Conservation (phyloP, 2,329 filamentous ascomycete species). For the Lachnellula occidentalis region DNA sequence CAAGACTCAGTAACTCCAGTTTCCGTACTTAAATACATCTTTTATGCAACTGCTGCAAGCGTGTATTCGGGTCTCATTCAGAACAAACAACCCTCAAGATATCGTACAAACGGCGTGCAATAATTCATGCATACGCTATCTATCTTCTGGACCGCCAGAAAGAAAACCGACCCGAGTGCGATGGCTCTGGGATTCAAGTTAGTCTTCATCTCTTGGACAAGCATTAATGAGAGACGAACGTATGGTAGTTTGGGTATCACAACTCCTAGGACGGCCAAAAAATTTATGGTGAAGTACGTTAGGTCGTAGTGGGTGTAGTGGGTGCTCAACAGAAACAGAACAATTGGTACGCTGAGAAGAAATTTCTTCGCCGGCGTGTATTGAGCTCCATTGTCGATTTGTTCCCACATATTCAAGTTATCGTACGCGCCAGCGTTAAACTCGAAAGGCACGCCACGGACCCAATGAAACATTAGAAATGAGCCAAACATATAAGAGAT, state of each 20-base stretch:
- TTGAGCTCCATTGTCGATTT: constrained; percentile 98
- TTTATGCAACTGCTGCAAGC: constrained; percentile 20
- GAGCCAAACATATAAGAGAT: constrained; percentile 99
- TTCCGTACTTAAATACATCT: constrained; percentile 28
- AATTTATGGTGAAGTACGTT: constrained; percentile 96
- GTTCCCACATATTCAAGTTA: constrained; percentile 99
- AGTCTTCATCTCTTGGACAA: constrained; percentile 3
- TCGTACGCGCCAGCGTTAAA: constrained; percentile 98
- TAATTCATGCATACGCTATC: constrained; percentile 23
- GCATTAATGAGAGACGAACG: constrained; percentile 50
- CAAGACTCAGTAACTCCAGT: constrained; percentile 25
- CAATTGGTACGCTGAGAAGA: constrained; percentile 85
- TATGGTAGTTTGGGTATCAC: constrained; percentile 95
- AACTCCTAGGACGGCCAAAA: constrained; percentile 83
- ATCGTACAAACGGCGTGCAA: constrained; percentile 30
- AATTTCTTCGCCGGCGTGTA: constrained; percentile 99
- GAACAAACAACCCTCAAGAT: constrained; percentile 23
- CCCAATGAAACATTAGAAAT: constrained; percentile 99
- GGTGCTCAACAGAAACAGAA: constrained; percentile 92
- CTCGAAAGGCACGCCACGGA: constrained; percentile 95
- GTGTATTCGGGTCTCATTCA: constrained; percentile 24
- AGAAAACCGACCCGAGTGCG: constrained; percentile 73
- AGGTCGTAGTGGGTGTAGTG: constrained; percentile 99
- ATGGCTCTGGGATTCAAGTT: constrained; percentile 54
- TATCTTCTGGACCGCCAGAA: constrained; percentile 61